phyloP scores from a whole-genome alignment of 495 filamentous ascomycete species.

The Penicillium herquei region DNA sequence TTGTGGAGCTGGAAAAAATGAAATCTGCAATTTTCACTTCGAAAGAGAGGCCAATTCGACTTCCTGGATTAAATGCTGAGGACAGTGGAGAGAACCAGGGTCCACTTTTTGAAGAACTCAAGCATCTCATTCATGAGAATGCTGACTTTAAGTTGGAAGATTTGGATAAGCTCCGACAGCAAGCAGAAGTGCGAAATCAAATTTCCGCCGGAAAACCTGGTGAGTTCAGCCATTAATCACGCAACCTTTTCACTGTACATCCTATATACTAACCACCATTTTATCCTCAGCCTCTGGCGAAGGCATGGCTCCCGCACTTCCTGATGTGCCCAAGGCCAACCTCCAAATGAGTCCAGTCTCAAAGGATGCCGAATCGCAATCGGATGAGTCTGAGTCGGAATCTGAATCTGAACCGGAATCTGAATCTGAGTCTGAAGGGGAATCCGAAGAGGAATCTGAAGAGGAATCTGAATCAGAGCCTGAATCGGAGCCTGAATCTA shows the following conservation, averaged over 20 bases:
- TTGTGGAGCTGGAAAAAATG: conserved; percentile 25
- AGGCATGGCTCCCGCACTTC: background rate
- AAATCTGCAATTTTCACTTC: conserved; percentile 42
- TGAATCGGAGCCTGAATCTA: conserved; percentile 25
- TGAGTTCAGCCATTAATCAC: conserved; percentile 1
- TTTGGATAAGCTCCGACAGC: conserved; percentile 38
- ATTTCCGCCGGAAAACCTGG: conserved; percentile 26
- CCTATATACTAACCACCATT: background rate
- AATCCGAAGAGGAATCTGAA: background rate
- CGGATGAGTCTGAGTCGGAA: background rate
- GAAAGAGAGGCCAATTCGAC: conserved; percentile 32
- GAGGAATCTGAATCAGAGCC: background rate
- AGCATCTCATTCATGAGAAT: conserved; percentile 48
- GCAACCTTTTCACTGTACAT: background rate
- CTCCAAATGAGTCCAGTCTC: too few relatives aligned
- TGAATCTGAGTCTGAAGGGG: too few relatives aligned
- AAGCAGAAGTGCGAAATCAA: conserved; percentile 24
- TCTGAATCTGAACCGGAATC: background rate
- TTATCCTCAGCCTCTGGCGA: background rate
- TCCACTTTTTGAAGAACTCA: conserved; percentile 55
- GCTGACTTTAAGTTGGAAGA: conserved; percentile 41
- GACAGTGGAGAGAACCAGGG: conserved; percentile 52
- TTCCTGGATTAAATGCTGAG: conserved; percentile 42
- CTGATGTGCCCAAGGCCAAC: background rate
- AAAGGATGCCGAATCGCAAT: background rate